Conservation (phyloP, 139 green algal species). For the Chlorella sp. region DNA sequence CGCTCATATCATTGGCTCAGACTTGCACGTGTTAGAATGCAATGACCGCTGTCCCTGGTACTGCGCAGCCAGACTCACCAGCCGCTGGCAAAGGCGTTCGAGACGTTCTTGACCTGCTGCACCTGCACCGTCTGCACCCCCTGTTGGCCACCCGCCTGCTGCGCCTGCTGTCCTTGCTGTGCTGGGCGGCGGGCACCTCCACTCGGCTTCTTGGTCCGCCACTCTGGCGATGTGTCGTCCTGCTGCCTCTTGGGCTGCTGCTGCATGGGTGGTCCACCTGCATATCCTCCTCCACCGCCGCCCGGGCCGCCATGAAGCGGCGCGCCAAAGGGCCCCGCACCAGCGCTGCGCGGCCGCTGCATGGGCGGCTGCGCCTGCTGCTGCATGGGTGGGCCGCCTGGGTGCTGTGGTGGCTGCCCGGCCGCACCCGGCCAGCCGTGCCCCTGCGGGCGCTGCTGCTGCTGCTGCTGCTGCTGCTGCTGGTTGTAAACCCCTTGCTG, state of each 20-base stretch:
- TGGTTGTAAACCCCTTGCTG: not conserved
- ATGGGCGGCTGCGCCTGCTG: not conserved
- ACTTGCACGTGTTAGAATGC: no score
- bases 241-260: not conserved
- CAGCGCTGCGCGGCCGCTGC: not conserved
- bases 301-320: not conserved
- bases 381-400: not conserved
- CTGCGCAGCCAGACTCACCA: no score
- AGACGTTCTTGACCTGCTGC: not conserved
- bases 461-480: not conserved
- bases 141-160: not conserved
- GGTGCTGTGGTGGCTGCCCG: not conserved
- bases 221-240: constrained; percentile 12
- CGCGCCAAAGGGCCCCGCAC: constrained; percentile 12
- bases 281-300: not conserved
- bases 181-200: not conserved
- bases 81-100: no score
- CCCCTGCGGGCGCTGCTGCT: not conserved
- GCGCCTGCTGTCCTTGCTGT: not conserved
- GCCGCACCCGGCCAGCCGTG: not conserved
- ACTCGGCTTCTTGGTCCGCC: constrained; percentile 7
- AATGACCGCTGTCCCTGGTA: no score
- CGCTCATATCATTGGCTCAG: no score
- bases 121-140: no score
- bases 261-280: not conserved